A percentile compares a stretch with the other conserved stretches of the same genome.
Evolutionary conservation across 257 asterid genomes (phyloP).

Genomic region (Ocimum tenuiflorum): DNA sequence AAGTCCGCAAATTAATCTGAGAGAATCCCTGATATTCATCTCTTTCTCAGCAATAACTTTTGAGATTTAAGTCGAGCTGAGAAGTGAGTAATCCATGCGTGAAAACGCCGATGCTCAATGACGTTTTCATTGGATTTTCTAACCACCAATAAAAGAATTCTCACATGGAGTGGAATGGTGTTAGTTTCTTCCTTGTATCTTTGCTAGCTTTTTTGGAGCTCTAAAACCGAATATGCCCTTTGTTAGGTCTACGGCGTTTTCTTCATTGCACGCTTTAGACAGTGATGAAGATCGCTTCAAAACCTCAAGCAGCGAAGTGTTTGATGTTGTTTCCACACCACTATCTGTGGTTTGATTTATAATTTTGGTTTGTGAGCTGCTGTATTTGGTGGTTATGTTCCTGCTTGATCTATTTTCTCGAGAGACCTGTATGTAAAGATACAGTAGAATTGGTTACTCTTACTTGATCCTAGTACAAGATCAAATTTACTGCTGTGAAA

Average conservation of each 20-base stretch:
- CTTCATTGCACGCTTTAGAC: slow-evolving; percentile 27
- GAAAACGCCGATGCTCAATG: no score
- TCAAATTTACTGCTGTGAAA: no score
- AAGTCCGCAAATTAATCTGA: no score
- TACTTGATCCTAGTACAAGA: background rate
- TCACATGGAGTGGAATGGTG: no score
- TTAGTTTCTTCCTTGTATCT: slow-evolving; percentile 41
- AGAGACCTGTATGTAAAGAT: slow-evolving; percentile 28
- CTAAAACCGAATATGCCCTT: slow-evolving; percentile 47
- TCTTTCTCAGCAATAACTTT: no score
- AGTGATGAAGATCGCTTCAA: slow-evolving; percentile 49
- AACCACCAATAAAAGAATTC: no score
- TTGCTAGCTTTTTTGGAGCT: slow-evolving; percentile 46
- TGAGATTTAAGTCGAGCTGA: no score
- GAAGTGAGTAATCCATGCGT: no score
- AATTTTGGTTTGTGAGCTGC: slow-evolving; percentile 33
- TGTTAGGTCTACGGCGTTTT: slow-evolving; percentile 39
- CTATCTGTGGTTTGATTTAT: slow-evolving; percentile 18
- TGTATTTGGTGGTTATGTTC: slow-evolving; percentile 27
- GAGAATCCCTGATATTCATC: no score
- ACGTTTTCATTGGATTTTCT: no score
- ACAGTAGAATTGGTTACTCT: background rate
- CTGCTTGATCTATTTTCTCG: slow-evolving; percentile 27
- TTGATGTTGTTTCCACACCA: slow-evolving; percentile 25
- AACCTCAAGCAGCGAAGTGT: slow-evolving; percentile 54